phyloP scores from a whole-genome alignment of 805 yeast genomes.

The Candida succiphila region DNA sequence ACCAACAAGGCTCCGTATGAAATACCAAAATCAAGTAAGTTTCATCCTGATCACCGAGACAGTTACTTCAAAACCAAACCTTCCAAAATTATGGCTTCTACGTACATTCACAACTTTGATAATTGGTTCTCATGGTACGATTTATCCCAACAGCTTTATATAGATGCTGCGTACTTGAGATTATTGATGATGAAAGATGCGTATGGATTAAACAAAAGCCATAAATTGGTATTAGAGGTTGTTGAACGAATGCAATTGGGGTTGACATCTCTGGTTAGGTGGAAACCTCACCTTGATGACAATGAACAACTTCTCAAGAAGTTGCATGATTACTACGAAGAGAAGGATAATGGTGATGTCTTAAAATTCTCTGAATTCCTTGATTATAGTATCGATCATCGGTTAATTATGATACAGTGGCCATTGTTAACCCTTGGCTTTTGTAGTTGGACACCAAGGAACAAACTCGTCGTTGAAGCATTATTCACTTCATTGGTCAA shows the following conservation, averaged over 20 bases:
- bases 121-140: constrained; percentile 27
- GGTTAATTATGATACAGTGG: constrained; percentile 28
- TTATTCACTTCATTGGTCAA: constrained; percentile 23
- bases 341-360: constrained; percentile 1
- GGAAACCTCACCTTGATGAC: neutral
- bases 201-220: constrained; percentile 17
- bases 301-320: constrained; percentile 1
- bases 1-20: constrained; percentile 21
- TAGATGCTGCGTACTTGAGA: constrained; percentile 27
- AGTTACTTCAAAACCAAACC: constrained; percentile 11
- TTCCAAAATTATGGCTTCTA: constrained; percentile 9
- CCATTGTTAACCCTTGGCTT: constrained; percentile 25
- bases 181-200: constrained; percentile 22
- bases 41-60: constrained; percentile 18
- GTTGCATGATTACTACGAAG: neutral
- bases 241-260: constrained; percentile 21
- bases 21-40: constrained; percentile 16
- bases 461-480: constrained; percentile 23
- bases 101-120: constrained; percentile 14
- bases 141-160: constrained; percentile 27
- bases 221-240: constrained; percentile 19
- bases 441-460: constrained; percentile 19
- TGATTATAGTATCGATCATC: constrained; percentile 22
- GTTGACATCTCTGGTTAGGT: constrained; percentile 12
- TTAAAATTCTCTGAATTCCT: constrained; percentile 19